Evolutionary conservation across 129 eudicot genomes (phyloP).

Genomic region (Ambrosia artemisiifolia): DNA sequence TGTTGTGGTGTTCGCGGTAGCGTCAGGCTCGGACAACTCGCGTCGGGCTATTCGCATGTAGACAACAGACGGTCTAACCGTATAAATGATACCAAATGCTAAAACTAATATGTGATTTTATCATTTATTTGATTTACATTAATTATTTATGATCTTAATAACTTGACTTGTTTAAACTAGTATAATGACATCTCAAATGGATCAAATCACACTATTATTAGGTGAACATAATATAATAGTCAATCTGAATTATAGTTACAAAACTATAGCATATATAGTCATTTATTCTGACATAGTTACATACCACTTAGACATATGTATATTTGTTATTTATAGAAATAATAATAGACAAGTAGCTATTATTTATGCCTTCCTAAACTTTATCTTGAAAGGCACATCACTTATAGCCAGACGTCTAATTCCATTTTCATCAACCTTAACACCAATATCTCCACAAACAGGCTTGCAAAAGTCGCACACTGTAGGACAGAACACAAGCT

Average conservation of each 20-base stretch:
- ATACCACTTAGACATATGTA: background rate
- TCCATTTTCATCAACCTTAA: conserved; percentile 24
- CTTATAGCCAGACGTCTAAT: conserved; percentile 34
- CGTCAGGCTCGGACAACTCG: no score
- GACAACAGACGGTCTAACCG: no score
- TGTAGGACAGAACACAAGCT: conserved; percentile 20
- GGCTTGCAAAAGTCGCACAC: conserved; percentile 15
- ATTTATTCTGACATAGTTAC: conserved; percentile 8
- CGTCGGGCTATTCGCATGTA: no score
- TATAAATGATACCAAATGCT: no score
- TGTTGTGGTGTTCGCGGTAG: no score
- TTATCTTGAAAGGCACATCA: conserved; percentile 37
- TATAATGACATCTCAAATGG: no score
- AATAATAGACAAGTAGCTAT: background rate
- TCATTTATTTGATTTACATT: no score
- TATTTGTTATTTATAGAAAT: background rate
- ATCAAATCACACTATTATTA: no score
- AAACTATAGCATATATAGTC: background rate
- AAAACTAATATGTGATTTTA: no score
- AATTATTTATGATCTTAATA: no score
- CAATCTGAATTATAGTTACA: background rate
- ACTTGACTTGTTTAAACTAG: no score
- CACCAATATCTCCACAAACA: conserved; percentile 12
- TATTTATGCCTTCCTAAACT: conserved; percentile 36
- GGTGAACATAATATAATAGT: no score